Conservation (phyloP, 2,329 filamentous ascomycete species). For the Coniochaeta pulveracea region DNA sequence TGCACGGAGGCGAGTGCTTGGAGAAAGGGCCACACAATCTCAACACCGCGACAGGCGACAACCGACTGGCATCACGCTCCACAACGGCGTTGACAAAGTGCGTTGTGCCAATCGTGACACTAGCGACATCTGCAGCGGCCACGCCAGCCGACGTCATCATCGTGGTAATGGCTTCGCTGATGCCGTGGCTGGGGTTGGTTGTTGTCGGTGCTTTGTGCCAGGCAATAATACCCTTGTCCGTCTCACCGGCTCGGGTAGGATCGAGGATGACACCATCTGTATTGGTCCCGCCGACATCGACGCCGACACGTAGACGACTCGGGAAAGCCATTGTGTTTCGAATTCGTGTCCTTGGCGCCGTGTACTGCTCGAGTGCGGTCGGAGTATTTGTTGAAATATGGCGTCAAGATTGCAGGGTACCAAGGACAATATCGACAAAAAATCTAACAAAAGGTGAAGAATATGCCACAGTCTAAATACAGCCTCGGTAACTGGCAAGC, state of each 20-base stretch:
- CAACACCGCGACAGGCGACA: constrained; percentile 40
- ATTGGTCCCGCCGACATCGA: constrained; percentile 39
- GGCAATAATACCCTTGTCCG: constrained; percentile 31
- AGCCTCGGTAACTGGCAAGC: not conserved
- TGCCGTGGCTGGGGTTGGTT: constrained; percentile 32
- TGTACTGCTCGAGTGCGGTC: not conserved
- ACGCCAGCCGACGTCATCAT: constrained; percentile 26
- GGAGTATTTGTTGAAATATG: not conserved
- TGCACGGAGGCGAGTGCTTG: constrained; percentile 35
- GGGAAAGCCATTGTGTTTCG: constrained; percentile 1
- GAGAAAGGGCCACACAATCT: constrained; percentile 43
- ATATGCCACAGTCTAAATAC: not conserved
- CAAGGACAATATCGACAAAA: not conserved
- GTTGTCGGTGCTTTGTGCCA: constrained; percentile 39
- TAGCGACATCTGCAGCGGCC: constrained; percentile 26
- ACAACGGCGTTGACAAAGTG: constrained; percentile 50
- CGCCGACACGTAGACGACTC: constrained; percentile 32
- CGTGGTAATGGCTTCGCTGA: constrained; percentile 29
- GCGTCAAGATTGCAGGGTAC: not conserved
- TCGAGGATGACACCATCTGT: constrained; percentile 42
- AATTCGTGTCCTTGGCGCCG: not conserved
- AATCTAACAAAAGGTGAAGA: not conserved
- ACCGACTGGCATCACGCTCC: constrained; percentile 34
- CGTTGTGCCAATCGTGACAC: constrained; percentile 42
- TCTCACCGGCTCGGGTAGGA: constrained; percentile 20